phyloP scores from a whole-genome alignment of 805 yeast species.

The Metschnikowia proteae region DNA sequence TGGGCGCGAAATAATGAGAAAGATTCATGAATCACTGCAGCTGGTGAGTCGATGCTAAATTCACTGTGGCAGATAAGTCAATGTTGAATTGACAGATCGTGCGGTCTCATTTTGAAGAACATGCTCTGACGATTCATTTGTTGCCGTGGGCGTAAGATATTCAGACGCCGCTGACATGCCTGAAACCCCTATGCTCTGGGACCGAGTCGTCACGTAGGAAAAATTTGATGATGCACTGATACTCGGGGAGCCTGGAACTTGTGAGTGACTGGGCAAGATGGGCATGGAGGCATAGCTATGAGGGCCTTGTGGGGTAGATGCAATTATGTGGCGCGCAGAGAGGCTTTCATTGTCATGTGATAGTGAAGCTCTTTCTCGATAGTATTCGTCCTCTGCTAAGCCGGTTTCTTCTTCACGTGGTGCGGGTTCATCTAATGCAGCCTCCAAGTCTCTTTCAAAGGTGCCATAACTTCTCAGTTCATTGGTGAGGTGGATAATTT shows the following conservation, averaged over 20 bases:
- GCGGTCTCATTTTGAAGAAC: background rate
- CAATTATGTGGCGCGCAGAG: background rate
- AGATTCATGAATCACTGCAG: too few relatives aligned
- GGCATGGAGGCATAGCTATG: constrained; percentile 2
- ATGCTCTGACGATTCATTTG: background rate
- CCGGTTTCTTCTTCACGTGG: background rate
- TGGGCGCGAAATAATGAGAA: background rate
- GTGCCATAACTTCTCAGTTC: constrained; percentile 6
- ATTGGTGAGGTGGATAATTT: constrained; percentile 2
- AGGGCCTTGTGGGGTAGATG: background rate
- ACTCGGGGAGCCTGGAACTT: background rate
- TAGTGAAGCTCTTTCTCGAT: background rate
- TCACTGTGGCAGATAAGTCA: background rate
- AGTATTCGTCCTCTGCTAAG: background rate
- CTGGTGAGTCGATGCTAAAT: too few relatives aligned
- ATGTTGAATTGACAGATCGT: background rate
- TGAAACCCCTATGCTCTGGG: background rate
- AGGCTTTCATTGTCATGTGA: background rate
- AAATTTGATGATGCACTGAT: background rate
- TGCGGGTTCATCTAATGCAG: background rate
- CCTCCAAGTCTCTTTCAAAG: constrained; percentile 11
- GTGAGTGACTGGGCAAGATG: background rate
- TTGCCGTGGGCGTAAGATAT: constrained; percentile 4
- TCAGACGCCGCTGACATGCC: background rate
- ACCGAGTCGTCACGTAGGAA: background rate